These are phyloP conservation scores for Fusarium sp. DNA, from an alignment of 2,329 filamentous ascomycete species.

Conservation along the genomic window DNA sequence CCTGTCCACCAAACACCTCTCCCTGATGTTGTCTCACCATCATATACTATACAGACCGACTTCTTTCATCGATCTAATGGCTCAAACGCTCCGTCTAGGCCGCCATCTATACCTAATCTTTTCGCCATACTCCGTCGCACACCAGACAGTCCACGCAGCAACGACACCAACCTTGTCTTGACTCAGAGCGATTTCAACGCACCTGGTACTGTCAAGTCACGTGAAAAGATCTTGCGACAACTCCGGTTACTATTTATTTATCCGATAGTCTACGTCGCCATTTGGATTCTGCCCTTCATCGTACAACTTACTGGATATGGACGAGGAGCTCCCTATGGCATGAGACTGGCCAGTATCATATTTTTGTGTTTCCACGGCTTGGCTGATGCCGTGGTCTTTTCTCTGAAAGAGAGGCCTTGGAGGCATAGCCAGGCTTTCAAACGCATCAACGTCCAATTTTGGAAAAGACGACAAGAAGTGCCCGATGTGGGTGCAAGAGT, in stretches of 20 bases:
- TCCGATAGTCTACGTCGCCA: conserved; percentile 74
- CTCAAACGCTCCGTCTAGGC: conserved; percentile 11
- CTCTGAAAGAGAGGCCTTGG: conserved; percentile 77
- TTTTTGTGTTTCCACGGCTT: conserved; percentile 73
- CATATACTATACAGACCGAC: neutral
- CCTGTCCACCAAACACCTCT: neutral
- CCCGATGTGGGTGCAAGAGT: conserved; percentile 36
- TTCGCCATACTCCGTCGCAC: conserved; percentile 36
- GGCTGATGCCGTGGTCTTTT: conserved; percentile 75
- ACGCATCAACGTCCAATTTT: conserved; percentile 19
- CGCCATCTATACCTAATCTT: conserved; percentile 40
- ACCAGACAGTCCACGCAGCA: conserved; percentile 28
- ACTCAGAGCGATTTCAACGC: conserved; percentile 33
- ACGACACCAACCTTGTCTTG: conserved; percentile 20
- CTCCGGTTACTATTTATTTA: conserved; percentile 80
- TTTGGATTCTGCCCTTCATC: conserved; percentile 79
- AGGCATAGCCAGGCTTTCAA: conserved; percentile 31
- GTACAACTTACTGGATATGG: conserved; percentile 62
- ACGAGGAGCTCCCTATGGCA: conserved; percentile 60
- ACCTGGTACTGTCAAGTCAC: conserved; percentile 50
- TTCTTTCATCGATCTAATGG: conserved; percentile 14
- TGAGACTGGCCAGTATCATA: conserved; percentile 65
- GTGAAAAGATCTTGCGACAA: conserved; percentile 71
- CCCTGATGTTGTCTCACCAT: neutral
- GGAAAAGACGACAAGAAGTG: conserved; percentile 2